Conservation (phyloP, 768 basidiomycete species). For the Clavaria fumosa region DNA sequence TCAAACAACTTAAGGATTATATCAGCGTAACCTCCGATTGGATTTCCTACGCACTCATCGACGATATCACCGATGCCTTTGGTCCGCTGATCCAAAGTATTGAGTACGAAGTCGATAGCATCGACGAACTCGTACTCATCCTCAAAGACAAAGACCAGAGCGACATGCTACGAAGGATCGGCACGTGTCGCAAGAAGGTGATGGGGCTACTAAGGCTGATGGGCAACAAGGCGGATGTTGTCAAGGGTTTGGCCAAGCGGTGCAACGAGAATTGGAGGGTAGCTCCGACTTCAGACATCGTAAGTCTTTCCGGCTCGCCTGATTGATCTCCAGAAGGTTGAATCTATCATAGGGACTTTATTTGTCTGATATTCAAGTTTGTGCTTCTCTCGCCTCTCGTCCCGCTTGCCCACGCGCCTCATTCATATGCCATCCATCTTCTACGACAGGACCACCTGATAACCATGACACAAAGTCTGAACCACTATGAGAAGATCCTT, state of each 20-base stretch:
- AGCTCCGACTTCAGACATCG: constrained; percentile 94
- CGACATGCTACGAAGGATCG: constrained; percentile 95
- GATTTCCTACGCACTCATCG: constrained; percentile 99
- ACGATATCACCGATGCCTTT: constrained; percentile 99
- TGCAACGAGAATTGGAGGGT: constrained; percentile 99
- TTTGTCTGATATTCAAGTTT: constrained; percentile 69
- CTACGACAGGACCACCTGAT: constrained; percentile 78
- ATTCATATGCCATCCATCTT: background rate
- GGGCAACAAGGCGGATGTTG: constrained; percentile 99
- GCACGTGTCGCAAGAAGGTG: constrained; percentile 97
- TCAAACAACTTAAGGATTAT: constrained; percentile 98
- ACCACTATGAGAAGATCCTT: constrained; percentile 98
- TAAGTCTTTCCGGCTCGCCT: constrained; percentile 22
- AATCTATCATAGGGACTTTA: constrained; percentile 57
- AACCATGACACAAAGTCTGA: constrained; percentile 99
- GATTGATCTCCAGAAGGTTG: background rate
- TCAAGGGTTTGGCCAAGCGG: constrained; percentile 94
- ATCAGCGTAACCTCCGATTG: constrained; percentile 98
- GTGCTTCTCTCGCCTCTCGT: background rate
- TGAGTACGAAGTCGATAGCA: constrained; percentile 98
- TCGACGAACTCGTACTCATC: constrained; percentile 95
- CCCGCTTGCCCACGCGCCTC: no score
- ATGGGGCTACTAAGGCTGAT: constrained; percentile 94
- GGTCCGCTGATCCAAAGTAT: constrained; percentile 97
- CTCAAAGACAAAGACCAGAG: constrained; percentile 92